Percentiles rank a stretch among this genome's conserved stretches.
Evolutionary conservation across 2,329 filamentous ascomycete genomes (phyloP).

Genomic region (Bipolaris bicolor): DNA sequence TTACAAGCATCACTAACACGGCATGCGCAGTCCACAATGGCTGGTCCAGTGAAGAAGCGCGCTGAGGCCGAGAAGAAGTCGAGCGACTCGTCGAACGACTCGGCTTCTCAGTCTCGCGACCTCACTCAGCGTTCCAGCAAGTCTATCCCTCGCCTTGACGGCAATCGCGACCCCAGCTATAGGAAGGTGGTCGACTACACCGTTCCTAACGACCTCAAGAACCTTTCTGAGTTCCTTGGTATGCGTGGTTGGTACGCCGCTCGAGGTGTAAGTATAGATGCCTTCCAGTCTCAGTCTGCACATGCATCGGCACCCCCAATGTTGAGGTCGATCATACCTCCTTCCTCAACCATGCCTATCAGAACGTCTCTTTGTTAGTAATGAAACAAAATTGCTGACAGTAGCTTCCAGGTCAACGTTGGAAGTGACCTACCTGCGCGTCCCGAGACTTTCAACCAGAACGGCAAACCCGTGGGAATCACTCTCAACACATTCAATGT

Average conservation of each 20-base stretch:
- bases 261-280: constrained; percentile 47
- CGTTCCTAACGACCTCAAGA: constrained; percentile 39
- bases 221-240: constrained; percentile 46
- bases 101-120: constrained; percentile 33
- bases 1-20: constrained; percentile 26
- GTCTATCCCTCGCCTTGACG: constrained; percentile 42
- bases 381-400: constrained; percentile 33
- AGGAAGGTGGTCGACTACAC: constrained; percentile 32
- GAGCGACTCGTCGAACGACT: constrained; percentile 34
- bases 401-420: constrained; percentile 27
- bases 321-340: constrained; percentile 11
- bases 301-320: constrained; percentile 13
- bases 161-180: constrained; percentile 41
- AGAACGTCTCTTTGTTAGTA: constrained; percentile 24
- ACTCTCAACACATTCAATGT: constrained; percentile 79
- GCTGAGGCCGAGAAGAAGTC: constrained; percentile 37
- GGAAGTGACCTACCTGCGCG: constrained; percentile 42
- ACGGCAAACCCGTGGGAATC: constrained; percentile 50
- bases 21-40: constrained; percentile 42
- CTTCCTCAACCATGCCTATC: constrained; percentile 13
- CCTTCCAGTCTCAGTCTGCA: constrained; percentile 9
- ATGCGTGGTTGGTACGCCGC: constrained; percentile 43
- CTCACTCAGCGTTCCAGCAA: constrained; percentile 37
- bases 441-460: constrained; percentile 46
- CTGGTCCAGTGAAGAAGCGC: constrained; percentile 45